Evolutionary conservation across 2,329 filamentous ascomycete genomes (phyloP), one percentile per base, ranked within the genome.

Genomic region (Pyricularia sp.): DNA sequence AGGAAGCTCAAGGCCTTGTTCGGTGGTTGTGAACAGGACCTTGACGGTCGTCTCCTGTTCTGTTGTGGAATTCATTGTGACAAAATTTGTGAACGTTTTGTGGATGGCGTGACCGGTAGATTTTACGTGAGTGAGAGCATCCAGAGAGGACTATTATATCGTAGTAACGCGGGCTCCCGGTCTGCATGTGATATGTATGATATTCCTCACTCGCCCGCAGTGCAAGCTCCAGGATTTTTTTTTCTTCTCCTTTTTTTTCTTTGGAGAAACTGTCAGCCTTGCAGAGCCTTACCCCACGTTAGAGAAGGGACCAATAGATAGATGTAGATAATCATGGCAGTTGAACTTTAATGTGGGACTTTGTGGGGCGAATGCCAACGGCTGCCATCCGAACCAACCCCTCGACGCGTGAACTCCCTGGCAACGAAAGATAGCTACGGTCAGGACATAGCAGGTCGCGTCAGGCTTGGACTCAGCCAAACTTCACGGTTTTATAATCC

Each of bases 21-120:
- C 83, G 65, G 80, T 81, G 60, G 86, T 89, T 66, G 82, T 86
- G 76, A 89, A 88, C 75, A 86, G 79, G 67, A 89, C 85, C 75
- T 86, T 86, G 67, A 89, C 81, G 75, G 88, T 86, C 64, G 79
- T 75, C 68, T 74, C 72, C 66, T 72, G 73, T 33, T 65, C 60
- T n/a, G 60, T 13, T 28, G 44, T 60, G 28, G 69, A 68, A 49
- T 71, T 71, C 71, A 73, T 74, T 66, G 66, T 68, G 64, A 62
- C 60, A 19, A 49, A 49, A n/a, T n/a, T 49, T 49, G 40, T 49
- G 9, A n/a, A n/a, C 2, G 2, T 3, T n/a, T 19, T 49, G 40
- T 49, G n/a, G 40, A 49, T 2, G 19, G 40, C 19, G 40, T 49
- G 5, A 8, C 40, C 10, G 5, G 40, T 6, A n/a, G 40, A 49